These are phyloP conservation scores for Powellomyces hirtus DNA, from an alignment of 192 early-diverging fungal species.

Conservation along the genomic window DNA sequence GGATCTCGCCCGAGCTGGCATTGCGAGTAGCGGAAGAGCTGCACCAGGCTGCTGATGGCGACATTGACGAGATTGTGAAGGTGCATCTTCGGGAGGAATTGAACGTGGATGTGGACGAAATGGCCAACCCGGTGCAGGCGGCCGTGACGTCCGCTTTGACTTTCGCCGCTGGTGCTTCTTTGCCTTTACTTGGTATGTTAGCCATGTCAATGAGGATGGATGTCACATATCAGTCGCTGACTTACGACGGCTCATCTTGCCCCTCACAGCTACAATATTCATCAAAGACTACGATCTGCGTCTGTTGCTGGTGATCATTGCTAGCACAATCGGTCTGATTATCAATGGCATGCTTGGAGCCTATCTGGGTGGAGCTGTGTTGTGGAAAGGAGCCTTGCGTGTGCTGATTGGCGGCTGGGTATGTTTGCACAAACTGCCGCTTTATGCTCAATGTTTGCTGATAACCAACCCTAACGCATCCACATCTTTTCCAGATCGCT, in stretches of 20 bases:
- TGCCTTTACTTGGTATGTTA: conserved; percentile 32
- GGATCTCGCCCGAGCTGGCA: conserved; percentile 37
- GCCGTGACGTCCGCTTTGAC: conserved; percentile 33
- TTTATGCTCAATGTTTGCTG: background rate
- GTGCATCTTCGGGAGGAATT: conserved; percentile 47
- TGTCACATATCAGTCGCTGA: background rate
- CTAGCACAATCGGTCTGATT: conserved; percentile 29
- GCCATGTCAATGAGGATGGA: too few relatives aligned
- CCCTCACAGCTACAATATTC: conserved; percentile 15
- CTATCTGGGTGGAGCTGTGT: conserved; percentile 38
- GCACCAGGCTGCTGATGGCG: conserved; percentile 20
- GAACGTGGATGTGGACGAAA: conserved; percentile 44
- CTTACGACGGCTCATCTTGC: background rate
- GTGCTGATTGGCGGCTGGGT: conserved; percentile 40
- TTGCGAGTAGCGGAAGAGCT: conserved; percentile 38
- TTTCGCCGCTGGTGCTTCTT: conserved; percentile 33
- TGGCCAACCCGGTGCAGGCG: conserved; percentile 44
- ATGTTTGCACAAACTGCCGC: too few relatives aligned
- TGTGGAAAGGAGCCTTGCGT: conserved; percentile 43
- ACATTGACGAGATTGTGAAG: conserved; percentile 42
- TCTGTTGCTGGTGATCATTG: conserved; percentile 22
- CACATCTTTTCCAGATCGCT: too few relatives aligned
- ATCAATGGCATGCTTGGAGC: conserved; percentile 42
- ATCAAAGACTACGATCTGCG: background rate
- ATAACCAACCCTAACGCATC: background rate